Percentiles rank a stretch among this genome's conserved stretches.
phyloP scores from a whole-genome alignment of 2,329 filamentous ascomycete species.

The Neonectria faginata region DNA sequence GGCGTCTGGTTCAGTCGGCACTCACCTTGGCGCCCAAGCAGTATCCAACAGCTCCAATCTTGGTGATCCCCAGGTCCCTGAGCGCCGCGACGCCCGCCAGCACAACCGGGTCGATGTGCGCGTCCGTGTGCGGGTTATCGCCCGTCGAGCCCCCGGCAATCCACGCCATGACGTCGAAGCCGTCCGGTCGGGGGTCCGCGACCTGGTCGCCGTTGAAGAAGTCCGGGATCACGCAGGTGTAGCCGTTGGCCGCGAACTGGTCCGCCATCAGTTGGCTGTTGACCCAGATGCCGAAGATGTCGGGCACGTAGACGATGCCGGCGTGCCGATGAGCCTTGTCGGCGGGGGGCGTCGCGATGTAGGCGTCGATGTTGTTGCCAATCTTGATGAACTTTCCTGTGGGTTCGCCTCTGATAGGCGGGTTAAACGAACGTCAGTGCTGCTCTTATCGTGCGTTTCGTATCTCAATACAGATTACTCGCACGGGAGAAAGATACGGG shows the following conservation, averaged over 20 bases:
- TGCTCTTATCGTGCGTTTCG: neutral
- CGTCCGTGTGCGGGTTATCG: constrained; percentile 57
- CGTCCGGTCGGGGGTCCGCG: constrained; percentile 41
- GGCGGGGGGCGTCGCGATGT: constrained; percentile 60
- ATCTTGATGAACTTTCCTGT: constrained; percentile 61
- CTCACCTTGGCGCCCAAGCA: constrained; percentile 73
- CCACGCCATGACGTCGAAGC: constrained; percentile 51
- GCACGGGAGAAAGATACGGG: neutral
- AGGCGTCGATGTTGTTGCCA: constrained; percentile 59
- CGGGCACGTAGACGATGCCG: constrained; percentile 53
- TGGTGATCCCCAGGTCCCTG: constrained; percentile 61
- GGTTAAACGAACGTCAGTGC: neutral
- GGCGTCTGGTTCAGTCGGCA: constrained; percentile 35
- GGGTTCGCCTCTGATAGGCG: constrained; percentile 58
- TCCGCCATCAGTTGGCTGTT: constrained; percentile 58
- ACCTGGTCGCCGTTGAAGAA: constrained; percentile 54
- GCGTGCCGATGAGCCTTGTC: constrained; percentile 42
- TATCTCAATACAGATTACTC: neutral
- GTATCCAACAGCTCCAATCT: constrained; percentile 70
- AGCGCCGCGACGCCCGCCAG: constrained; percentile 64
- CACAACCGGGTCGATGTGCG: constrained; percentile 50
- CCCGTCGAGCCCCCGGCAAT: constrained; percentile 57
- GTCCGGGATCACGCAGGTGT: constrained; percentile 54
- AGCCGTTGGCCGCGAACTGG: constrained; percentile 53
- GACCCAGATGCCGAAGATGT: constrained; percentile 54